Conservation (phyloP, 257 asterid genomes). For the Nicotiana sylvestris region DNA sequence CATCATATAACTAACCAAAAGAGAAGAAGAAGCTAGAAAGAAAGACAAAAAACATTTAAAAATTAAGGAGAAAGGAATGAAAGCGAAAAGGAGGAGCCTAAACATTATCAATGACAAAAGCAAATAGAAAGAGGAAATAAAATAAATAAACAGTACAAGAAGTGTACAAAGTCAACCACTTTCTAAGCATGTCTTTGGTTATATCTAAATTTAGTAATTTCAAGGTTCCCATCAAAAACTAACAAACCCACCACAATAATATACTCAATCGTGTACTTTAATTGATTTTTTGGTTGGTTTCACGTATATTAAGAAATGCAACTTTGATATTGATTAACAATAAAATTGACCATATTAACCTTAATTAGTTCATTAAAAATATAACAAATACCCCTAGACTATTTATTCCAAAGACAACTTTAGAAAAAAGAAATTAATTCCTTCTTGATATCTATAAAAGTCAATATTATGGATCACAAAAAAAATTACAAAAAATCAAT, state of each 20-base stretch:
- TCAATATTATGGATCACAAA: too few species aligned
- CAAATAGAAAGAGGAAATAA: neutral
- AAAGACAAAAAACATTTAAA: neutral
- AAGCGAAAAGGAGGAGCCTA: neutral
- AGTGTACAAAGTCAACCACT: slow-evolving; percentile 4
- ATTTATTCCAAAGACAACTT: too few species aligned
- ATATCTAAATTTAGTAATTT: neutral
- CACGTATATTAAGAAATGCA: too few species aligned
- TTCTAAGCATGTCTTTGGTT: slow-evolving; percentile 4
- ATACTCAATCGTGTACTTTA: neutral
- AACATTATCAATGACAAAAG: neutral
- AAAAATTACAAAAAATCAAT: too few species aligned
- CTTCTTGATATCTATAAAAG: too few species aligned
- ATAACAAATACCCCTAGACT: too few species aligned
- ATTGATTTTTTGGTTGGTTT: too few species aligned
- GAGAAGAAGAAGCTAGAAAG: neutral
- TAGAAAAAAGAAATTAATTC: too few species aligned
- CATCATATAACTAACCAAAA: neutral
- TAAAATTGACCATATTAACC: too few species aligned
- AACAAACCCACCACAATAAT: neutral
- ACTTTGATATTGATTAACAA: too few species aligned
- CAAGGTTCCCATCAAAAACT: too few species aligned
- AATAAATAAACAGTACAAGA: neutral
- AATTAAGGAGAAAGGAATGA: neutral
- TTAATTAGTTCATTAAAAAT: too few species aligned